phyloP scores from a whole-genome alignment of 345 rosid genomes.

The Linum trigynum region DNA sequence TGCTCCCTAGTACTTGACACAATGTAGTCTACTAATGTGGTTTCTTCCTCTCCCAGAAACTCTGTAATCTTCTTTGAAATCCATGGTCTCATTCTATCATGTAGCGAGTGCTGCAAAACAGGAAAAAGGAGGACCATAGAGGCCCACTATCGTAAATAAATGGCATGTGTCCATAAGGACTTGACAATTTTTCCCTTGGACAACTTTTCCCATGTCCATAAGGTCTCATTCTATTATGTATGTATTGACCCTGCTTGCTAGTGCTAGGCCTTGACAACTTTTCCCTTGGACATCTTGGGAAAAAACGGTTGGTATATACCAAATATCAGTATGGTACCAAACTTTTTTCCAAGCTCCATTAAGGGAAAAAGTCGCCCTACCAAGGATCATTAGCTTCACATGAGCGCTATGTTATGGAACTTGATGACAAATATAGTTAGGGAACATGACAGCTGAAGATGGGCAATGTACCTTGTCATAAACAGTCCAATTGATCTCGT shows the following conservation, averaged over 20 bases:
- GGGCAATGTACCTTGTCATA: slow-evolving; percentile 65
- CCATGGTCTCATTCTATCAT: slow-evolving; percentile 97
- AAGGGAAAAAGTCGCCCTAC: too few relatives aligned
- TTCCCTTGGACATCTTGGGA: too few relatives aligned
- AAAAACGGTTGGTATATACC: too few relatives aligned
- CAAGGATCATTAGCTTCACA: too few relatives aligned
- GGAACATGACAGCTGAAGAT: slow-evolving; percentile 3
- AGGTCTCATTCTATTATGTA: too few relatives aligned
- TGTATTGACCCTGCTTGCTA: too few relatives aligned
- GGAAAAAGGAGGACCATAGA: background rate
- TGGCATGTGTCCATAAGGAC: too few relatives aligned
- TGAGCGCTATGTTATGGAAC: too few relatives aligned
- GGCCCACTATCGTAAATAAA: too few relatives aligned
- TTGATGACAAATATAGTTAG: background rate
- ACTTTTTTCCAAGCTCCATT: background rate
- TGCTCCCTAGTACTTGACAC: slow-evolving; percentile 77
- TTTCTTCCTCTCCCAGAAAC: slow-evolving; percentile 94
- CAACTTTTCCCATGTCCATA: too few relatives aligned
- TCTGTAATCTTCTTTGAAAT: slow-evolving; percentile 92
- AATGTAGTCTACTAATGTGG: slow-evolving; percentile 77
- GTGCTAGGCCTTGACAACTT: too few relatives aligned
- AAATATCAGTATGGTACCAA: background rate
- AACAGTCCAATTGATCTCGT: slow-evolving; percentile 83
- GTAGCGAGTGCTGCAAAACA: slow-evolving; percentile 55
- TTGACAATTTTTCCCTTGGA: too few relatives aligned